Percentiles rank a stretch among this genome's conserved stretches.
Evolutionary conservation across 2,329 filamentous ascomycete species (phyloP).

Genomic region (Neophaeococcomyces mojaviensis): DNA sequence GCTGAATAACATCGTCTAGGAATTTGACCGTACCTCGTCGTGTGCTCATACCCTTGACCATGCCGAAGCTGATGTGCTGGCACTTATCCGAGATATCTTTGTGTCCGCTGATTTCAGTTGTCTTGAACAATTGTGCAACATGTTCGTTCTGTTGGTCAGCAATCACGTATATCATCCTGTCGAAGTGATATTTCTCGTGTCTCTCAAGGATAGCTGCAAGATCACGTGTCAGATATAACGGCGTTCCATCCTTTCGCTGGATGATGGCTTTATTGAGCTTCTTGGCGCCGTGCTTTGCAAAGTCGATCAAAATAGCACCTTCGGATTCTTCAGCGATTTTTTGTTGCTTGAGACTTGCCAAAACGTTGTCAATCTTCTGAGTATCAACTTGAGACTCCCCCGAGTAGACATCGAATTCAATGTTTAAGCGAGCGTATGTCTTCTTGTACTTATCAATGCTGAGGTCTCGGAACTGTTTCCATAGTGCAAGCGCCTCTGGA

Average conservation of each 20-base stretch:
- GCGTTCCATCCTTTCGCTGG: slow-evolving; percentile 59
- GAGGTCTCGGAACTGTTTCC: slow-evolving; percentile 57
- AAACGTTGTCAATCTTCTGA: slow-evolving; percentile 55
- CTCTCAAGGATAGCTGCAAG: slow-evolving; percentile 60
- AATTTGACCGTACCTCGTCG: slow-evolving; percentile 68
- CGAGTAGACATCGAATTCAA: slow-evolving; percentile 58
- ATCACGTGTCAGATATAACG: slow-evolving; percentile 62
- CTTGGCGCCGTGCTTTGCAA: slow-evolving; percentile 59
- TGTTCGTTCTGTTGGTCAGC: slow-evolving; percentile 59
- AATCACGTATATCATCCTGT: slow-evolving; percentile 63
- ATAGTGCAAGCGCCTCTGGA: slow-evolving; percentile 50
- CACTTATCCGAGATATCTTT: slow-evolving; percentile 53
- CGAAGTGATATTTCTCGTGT: slow-evolving; percentile 54
- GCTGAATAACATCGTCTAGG: slow-evolving; percentile 62
- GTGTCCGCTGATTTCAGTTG: slow-evolving; percentile 53
- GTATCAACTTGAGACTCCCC: slow-evolving; percentile 61
- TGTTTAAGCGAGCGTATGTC: slow-evolving; percentile 58
- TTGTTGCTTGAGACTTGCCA: slow-evolving; percentile 51
- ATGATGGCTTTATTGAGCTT: slow-evolving; percentile 62
- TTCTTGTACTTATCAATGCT: slow-evolving; percentile 58
- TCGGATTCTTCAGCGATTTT: slow-evolving; percentile 58
- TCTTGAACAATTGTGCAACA: slow-evolving; percentile 58
- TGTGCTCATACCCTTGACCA: slow-evolving; percentile 59
- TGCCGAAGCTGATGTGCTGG: slow-evolving; percentile 59
- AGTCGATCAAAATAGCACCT: slow-evolving; percentile 61